Base-by-base conservation (phyloP, 306 rosid genomes). In the Acmispon strigosus region DNA sequence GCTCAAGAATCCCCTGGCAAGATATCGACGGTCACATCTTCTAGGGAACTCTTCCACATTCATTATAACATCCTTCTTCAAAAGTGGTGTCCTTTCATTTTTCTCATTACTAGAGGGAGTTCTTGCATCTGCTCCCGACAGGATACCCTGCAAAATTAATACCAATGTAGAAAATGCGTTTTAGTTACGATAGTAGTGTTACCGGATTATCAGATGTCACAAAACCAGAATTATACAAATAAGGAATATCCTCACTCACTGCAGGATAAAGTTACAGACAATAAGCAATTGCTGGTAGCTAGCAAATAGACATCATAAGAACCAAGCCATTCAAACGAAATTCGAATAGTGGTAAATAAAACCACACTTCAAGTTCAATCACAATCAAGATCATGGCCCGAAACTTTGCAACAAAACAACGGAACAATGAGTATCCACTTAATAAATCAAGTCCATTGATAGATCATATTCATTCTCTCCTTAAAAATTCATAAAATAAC, bases 31-130 rank as follows among this genome's bases (percentile, higher is more conserved):
- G 49, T 78, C 49, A 0, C 78, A 49, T 15, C 73, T 66, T 39
- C 27, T 75, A 47, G 93, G 86, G 41, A 77, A 67, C 37, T 81
- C 86, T 77, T 80, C 83, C 71, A 84, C 57, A 52, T 80, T 81
- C 75, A 72, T 78, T 53, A 63, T 36, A 61, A 81, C 61, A 11
- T 86, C 89, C 73, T 76, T 69, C 49, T 70, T 74, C 81, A 86
- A 37, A 68, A 91, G 90, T 0, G 93, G 89, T 41, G 69, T 48
- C 51, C 72, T 89, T 73, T 81, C 91, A 56, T 66, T 81, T 78
- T 59, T 81, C 60, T 71, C 75, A 13, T 47, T 50, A 41, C 59
- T 78, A 12, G 75, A 12, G 50, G 80, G 76, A 78, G 76, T 73
- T 57, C 65, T 69, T 17, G 83, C 71, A 72, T 77, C 81, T 57